Conservation (phyloP, 2,329 filamentous ascomycete genomes). For the Chaetomium sp. region DNA sequence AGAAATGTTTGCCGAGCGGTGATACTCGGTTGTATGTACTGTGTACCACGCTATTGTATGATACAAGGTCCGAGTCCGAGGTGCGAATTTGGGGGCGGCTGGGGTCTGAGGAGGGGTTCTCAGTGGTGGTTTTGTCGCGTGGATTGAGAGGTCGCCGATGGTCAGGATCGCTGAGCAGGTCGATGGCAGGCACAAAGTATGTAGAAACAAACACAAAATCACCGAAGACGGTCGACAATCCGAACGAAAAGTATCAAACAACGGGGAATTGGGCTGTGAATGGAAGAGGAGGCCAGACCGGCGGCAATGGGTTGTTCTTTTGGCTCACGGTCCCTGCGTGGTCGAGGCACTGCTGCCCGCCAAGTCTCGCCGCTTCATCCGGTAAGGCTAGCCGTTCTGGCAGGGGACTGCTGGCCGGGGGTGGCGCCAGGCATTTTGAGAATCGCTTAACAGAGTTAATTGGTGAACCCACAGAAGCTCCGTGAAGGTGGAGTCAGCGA, state of each 20-base stretch:
- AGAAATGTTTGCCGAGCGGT: neutral
- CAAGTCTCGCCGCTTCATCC: conserved; percentile 17
- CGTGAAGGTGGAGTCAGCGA: neutral
- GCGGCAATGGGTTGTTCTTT: conserved; percentile 21
- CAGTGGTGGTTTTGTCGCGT: neutral
- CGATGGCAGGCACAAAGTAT: neutral
- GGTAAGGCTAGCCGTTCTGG: conserved; percentile 23
- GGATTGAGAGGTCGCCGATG: neutral
- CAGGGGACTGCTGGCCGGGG: conserved; percentile 8
- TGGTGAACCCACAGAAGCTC: conserved; percentile 5
- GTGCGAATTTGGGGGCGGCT: neutral
- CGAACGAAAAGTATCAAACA: neutral
- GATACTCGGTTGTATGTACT: neutral
- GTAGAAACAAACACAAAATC: neutral
- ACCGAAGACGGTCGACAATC: conserved; percentile 2
- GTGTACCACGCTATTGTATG: neutral
- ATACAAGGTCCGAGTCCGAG: neutral
- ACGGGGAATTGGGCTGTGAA: neutral
- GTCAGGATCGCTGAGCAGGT: neutral
- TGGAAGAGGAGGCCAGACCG: conserved; percentile 12
- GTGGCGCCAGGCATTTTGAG: neutral
- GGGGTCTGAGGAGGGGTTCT: conserved; percentile 12
- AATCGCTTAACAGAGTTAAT: neutral
- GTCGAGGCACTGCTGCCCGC: conserved; percentile 26
- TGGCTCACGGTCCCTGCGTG: conserved; percentile 6